These are phyloP conservation scores for Citrus hindsii DNA, from an alignment of 345 rosid genomes.

Conservation along the genomic window DNA sequence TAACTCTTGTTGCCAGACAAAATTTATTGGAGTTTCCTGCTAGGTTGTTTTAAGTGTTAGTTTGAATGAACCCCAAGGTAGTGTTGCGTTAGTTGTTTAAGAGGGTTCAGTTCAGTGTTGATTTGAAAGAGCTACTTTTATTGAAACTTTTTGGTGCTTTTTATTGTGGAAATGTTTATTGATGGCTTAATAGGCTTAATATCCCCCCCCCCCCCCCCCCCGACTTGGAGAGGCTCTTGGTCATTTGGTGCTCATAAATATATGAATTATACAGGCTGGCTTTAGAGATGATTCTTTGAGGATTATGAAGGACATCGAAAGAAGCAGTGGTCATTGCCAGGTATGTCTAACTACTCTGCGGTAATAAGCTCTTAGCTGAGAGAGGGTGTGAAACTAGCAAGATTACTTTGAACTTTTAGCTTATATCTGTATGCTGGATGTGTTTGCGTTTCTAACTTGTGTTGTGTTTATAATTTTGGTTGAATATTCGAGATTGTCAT, in stretches of 20 bases:
- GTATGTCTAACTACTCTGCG: constrained; percentile 34
- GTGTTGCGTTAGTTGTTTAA: not conserved
- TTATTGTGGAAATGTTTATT: too few relatives aligned
- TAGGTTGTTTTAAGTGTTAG: not conserved
- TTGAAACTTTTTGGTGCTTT: too few relatives aligned
- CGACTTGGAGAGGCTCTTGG: not conserved
- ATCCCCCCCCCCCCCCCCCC: too few relatives aligned
- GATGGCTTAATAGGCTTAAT: too few relatives aligned
- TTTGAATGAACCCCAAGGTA: not conserved
- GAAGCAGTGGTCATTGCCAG: constrained; percentile 56
- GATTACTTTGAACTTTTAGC: not conserved
- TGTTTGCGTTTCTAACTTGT: not conserved
- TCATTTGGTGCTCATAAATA: constrained; percentile 3
- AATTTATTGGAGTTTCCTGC: not conserved
- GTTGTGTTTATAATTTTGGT: not conserved
- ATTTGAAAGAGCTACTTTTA: not conserved
- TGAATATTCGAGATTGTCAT: not conserved
- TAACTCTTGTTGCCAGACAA: not conserved
- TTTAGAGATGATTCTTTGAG: constrained; percentile 84
- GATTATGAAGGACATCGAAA: constrained; percentile 82
- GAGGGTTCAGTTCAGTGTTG: not conserved
- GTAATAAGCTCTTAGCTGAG: constrained; percentile 6
- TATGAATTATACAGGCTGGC: constrained; percentile 68
- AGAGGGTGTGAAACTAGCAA: not conserved
- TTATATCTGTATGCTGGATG: not conserved